Conservation (phyloP, 2,329 filamentous ascomycete species). For the Hypomyces rosellus region DNA sequence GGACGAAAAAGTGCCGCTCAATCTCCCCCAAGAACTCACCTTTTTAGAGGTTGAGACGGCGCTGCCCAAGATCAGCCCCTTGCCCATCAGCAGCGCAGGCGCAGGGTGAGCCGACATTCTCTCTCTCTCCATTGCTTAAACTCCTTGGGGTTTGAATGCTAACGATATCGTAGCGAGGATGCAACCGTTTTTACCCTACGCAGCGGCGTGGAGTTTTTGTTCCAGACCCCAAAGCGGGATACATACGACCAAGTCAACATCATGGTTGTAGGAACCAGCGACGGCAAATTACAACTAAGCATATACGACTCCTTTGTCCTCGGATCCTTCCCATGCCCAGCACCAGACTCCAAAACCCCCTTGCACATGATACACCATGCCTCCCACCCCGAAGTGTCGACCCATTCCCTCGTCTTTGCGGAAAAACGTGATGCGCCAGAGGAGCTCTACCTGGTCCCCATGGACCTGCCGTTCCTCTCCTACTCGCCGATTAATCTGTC, state of each 20-base stretch:
- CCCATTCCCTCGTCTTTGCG: slow-evolving; percentile 62
- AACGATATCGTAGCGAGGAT: slow-evolving; percentile 36
- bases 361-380: slow-evolving; percentile 51
- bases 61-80: slow-evolving; percentile 67
- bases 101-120: slow-evolving; percentile 44
- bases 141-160: not conserved
- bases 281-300: slow-evolving; percentile 67
- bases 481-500: slow-evolving; percentile 75
- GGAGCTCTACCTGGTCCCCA: slow-evolving; percentile 55
- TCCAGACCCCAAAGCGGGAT: slow-evolving; percentile 54
- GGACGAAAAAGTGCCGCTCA: slow-evolving; percentile 23
- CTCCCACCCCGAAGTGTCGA: slow-evolving; percentile 68
- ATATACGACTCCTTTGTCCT: slow-evolving; percentile 84
- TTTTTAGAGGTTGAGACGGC: slow-evolving; percentile 71
- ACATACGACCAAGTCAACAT: slow-evolving; percentile 73
- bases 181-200: slow-evolving; percentile 63
- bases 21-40: slow-evolving; percentile 67
- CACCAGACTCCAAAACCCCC: slow-evolving; percentile 18
- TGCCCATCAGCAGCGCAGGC: slow-evolving; percentile 56
- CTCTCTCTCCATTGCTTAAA: not conserved
- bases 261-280: slow-evolving; percentile 65
- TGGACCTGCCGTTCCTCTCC: slow-evolving; percentile 78
- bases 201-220: slow-evolving; percentile 63
- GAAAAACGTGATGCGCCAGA: slow-evolving; percentile 27
- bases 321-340: slow-evolving; percentile 53